Percentiles rank a stretch among this genome's conserved stretches.
Conservation (phyloP, 2,329 filamentous ascomycete genomes). For the Arthrobotrys pseudoclavata region DNA sequence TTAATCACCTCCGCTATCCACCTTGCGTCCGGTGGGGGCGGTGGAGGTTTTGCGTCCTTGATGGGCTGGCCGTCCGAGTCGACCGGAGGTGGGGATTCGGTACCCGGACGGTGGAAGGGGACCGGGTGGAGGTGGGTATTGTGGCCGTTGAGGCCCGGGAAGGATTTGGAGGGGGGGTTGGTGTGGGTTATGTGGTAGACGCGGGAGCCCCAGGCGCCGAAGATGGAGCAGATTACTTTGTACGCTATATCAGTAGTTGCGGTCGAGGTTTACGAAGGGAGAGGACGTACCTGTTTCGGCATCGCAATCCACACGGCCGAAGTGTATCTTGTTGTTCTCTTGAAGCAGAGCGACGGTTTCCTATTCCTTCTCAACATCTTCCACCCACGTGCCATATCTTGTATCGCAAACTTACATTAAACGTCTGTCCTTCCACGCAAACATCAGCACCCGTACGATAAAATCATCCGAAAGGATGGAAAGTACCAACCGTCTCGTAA, state of each 20-base stretch:
- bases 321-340: conserved; percentile 44
- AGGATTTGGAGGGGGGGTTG: conserved; percentile 20
- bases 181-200: conserved; percentile 46
- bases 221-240: conserved; percentile 47
- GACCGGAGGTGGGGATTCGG: conserved; percentile 5
- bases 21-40: conserved; percentile 36
- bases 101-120: conserved; percentile 53
- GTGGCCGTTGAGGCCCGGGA: conserved; percentile 41
- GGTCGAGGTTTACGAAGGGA: not conserved
- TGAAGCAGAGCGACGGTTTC: conserved; percentile 25
- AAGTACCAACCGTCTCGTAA: conserved; percentile 35
- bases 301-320: conserved; percentile 47
- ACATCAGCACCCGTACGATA: not conserved
- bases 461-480: not conserved
- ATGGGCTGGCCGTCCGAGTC: conserved; percentile 8
- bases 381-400: not conserved
- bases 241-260: conserved; percentile 7
- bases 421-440: conserved; percentile 15
- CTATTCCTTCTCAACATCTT: conserved; percentile 4
- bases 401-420: conserved; percentile 29
- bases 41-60: not conserved
- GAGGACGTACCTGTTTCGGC: conserved; percentile 21
- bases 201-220: conserved; percentile 48
- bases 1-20: conserved; percentile 38
- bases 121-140: conserved; percentile 37